These are phyloP conservation scores for Bipolaris zeicola DNA, from an alignment of 2,329 filamentous ascomycete genomes.

Conservation along the genomic window DNA sequence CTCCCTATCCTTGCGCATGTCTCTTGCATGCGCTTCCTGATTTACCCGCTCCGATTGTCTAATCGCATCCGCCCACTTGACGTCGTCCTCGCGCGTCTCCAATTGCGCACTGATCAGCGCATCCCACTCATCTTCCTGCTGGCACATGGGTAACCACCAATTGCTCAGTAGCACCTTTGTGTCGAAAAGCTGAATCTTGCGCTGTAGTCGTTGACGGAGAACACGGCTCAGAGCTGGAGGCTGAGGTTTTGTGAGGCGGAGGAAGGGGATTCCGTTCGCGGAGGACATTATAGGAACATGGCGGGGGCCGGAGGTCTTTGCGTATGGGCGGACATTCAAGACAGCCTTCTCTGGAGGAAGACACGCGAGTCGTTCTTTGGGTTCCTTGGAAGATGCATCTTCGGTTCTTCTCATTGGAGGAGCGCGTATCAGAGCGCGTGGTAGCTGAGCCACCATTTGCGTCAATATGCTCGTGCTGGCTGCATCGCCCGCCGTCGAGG, in stretches of 20 bases:
- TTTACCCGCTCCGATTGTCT: constrained; percentile 25
- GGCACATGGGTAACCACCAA: constrained; percentile 48
- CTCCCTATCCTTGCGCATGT: constrained; percentile 34
- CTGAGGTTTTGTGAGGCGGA: constrained; percentile 71
- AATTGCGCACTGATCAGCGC: constrained; percentile 33
- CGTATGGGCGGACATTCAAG: constrained; percentile 59
- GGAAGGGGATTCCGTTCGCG: constrained; percentile 64
- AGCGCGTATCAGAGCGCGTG: constrained; percentile 43
- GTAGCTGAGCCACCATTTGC: constrained; percentile 47
- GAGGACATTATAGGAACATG: constrained; percentile 65
- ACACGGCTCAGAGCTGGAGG: constrained; percentile 63
- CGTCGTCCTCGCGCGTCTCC: constrained; percentile 18
- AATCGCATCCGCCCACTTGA: constrained; percentile 42
- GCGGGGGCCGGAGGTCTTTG: constrained; percentile 58
- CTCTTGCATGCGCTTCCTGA: constrained; percentile 20
- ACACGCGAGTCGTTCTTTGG: constrained; percentile 32
- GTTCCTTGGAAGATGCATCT: constrained; percentile 10
- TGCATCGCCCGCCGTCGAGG: constrained; percentile 42
- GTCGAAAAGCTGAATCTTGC: constrained; percentile 52
- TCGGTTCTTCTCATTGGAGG: constrained; percentile 12
- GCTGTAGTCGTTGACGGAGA: constrained; percentile 58
- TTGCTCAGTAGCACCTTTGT: constrained; percentile 50
- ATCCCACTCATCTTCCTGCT: constrained; percentile 59
- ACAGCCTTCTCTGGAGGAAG: constrained; percentile 47
- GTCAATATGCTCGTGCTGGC: constrained; percentile 28